These are phyloP conservation scores for Pichia sp. DNA, from an alignment of 1,139 yeast genomes.

Conservation along the genomic window DNA sequence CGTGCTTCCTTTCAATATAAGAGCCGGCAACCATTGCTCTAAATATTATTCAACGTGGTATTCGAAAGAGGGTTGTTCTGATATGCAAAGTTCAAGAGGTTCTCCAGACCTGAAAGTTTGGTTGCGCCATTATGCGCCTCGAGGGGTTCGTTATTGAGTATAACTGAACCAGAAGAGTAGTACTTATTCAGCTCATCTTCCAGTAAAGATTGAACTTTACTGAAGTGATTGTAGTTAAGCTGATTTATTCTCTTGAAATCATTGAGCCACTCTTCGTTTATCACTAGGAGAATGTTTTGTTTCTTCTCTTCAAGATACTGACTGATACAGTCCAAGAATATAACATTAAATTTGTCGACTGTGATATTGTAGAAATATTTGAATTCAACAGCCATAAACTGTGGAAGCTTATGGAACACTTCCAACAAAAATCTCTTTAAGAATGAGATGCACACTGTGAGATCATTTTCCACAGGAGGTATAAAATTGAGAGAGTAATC, in stretches of 20 bases:
- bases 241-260: constrained; percentile 57
- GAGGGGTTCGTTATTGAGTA: constrained; percentile 11
- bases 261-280: constrained; percentile 46
- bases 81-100: constrained; percentile 26
- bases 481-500: constrained; percentile 75
- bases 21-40: too few species aligned
- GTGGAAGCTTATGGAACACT: constrained; percentile 62
- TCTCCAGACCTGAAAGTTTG: constrained; percentile 23
- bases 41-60: constrained; percentile 22
- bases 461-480: constrained; percentile 66
- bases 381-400: constrained; percentile 62
- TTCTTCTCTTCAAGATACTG: constrained; percentile 36
- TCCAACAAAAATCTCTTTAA: constrained; percentile 56
- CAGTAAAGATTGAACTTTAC: constrained; percentile 41
- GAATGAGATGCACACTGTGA: constrained; percentile 54
- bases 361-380: constrained; percentile 69
- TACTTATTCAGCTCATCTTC: constrained; percentile 31
- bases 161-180: constrained; percentile 15
- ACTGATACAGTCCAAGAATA: constrained; percentile 62
- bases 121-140: neutral
- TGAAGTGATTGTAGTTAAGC: constrained; percentile 44
- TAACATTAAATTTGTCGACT: constrained; percentile 70
- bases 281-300: constrained; percentile 33
- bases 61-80: constrained; percentile 26
- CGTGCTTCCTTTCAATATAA: too few species aligned